These are phyloP conservation scores for Candida boleticola DNA, from an alignment of 805 yeast species.

Conservation along the genomic window DNA sequence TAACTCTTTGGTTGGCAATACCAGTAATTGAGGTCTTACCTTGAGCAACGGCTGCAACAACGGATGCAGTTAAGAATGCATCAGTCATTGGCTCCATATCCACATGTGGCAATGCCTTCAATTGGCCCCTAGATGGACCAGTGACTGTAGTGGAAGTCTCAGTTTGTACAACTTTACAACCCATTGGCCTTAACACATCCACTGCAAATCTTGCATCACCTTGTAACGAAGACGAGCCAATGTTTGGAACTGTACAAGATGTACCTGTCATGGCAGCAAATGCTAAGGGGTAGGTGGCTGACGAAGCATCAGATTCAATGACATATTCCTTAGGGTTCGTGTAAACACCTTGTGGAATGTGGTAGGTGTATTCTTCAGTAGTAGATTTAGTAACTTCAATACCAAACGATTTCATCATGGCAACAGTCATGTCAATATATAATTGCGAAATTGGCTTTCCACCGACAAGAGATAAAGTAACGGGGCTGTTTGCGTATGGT, in stretches of 20 bases:
- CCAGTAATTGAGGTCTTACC: conserved; percentile 78
- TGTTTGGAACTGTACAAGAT: conserved; percentile 88
- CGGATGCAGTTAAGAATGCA: conserved; percentile 95
- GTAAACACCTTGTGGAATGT: conserved; percentile 83
- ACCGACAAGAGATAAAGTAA: conserved; percentile 84
- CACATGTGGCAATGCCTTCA: conserved; percentile 69
- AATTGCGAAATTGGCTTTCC: conserved; percentile 96
- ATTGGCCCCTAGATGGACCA: conserved; percentile 73
- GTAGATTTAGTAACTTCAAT: conserved; percentile 66
- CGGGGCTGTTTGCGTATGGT: conserved; percentile 88
- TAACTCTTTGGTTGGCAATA: conserved; percentile 96
- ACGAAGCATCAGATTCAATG: conserved; percentile 94
- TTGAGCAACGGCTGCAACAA: conserved; percentile 88
- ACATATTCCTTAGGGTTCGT: conserved; percentile 80
- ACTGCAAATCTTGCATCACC: conserved; percentile 97
- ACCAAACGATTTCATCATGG: conserved; percentile 92
- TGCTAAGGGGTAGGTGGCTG: conserved; percentile 97
- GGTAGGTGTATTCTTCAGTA: conserved; percentile 79
- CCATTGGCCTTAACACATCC: conserved; percentile 93
- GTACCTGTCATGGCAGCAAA: conserved; percentile 96
- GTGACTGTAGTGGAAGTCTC: conserved; percentile 85
- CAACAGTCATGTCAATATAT: conserved; percentile 95
- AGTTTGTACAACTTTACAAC: conserved; percentile 83
- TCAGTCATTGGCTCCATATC: conserved; percentile 99
- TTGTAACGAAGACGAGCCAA: conserved; percentile 87